Evolutionary conservation across 306 rosid genomes (phyloP), one percentile per base, ranked within the genome.

Genomic region (Glycine tomentella): DNA sequence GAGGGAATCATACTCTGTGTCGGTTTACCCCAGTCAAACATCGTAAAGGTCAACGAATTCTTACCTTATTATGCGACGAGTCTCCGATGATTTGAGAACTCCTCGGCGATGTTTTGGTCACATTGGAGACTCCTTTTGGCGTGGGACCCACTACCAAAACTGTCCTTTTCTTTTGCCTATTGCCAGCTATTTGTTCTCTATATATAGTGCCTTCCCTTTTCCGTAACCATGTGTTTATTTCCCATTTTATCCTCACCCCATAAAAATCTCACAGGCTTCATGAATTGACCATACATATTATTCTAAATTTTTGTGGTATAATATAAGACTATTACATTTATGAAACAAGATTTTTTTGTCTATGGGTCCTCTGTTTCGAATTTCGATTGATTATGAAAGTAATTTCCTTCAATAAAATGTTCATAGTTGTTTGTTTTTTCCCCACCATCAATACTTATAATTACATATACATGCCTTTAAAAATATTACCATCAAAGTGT

Each of bases 181-280:
- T 72, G 85, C 93, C 88, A 90, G 92, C 92, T 86, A 82, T 84
- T 80, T 63, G 68, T 82, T 71, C 64, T 79, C 16, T 75, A 14
- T 75, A 5, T 77, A 25, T 69, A 10, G 10, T 77, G 74, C 59
- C 67, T 76, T 53, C 16, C 20, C 8, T 63, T 82, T 79, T 62
- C 78, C 70, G 78, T 34, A 74, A 72, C 84, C 52, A 13, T 13
- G n/a, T 16, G 66, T 68, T 71, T 12, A 57, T 36, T 88, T 86
- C 79, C 89, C 49, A 10, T 76, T 63, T 33, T 79, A 11, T 62
- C 84, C 86, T 85, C 56, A 1, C 33, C 0, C 40, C 13, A 38
- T 4, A 76, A 65, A 77, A 6, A 66, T 76, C 72, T 59, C 44
- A 38, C 7, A 38, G 44, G 6, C 46, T 2, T 1, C 50, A 57